Evolutionary conservation across 345 rosid genomes (phyloP), one percentile per base, ranked within the genome.

Genomic region (Adansonia digitata): DNA sequence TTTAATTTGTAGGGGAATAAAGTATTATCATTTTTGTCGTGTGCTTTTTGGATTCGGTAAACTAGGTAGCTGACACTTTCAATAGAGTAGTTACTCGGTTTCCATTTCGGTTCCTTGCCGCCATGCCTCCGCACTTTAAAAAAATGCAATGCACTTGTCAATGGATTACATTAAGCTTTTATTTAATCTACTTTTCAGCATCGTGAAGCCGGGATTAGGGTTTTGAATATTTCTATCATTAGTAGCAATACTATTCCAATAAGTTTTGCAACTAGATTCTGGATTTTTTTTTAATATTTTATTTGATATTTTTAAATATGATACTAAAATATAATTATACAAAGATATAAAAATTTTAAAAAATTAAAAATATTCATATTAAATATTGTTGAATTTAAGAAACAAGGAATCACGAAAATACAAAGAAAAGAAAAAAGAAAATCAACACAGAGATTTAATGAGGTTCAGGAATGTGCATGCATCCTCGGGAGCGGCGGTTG

Each of bases 81-180:
- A 76, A 76, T 62, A 56, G 29, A 55, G 52, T 39, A 69, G 72
- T 80, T 82, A 39, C 79, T 67, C 82, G 80, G 72, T 82, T 78
- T 73, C 62, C 67, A 43, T 72, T 45, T n/a, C 26, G 45, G 39
- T 40, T 35, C 71, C 61, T 81, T 37, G 70, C 55, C 67, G 75
- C n/a, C 62, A 24, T 57, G 77, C 20, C 74, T 49, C 67, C 70
- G 13, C 57, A 13, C 56, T 0, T 7, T 17, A 2, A 1, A 34
- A 73, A 57, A 43, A 65, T 2, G 13, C 42, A 73, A 35, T 13
- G 12, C 9, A 76, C 81, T 39, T 64, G 5, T 73, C 24, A 2
- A 39, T 3, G 24, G 3, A 52, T 52, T 7, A 6, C 17, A 45
- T 45, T 45, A 7, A 42, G 12, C 15, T 11, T 43, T 43, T 12